A percentile compares a stretch with the other conserved stretches of the same genome.
phyloP scores from a whole-genome alignment of 2,329 filamentous ascomycete genomes.

The Penicillium sp. region DNA sequence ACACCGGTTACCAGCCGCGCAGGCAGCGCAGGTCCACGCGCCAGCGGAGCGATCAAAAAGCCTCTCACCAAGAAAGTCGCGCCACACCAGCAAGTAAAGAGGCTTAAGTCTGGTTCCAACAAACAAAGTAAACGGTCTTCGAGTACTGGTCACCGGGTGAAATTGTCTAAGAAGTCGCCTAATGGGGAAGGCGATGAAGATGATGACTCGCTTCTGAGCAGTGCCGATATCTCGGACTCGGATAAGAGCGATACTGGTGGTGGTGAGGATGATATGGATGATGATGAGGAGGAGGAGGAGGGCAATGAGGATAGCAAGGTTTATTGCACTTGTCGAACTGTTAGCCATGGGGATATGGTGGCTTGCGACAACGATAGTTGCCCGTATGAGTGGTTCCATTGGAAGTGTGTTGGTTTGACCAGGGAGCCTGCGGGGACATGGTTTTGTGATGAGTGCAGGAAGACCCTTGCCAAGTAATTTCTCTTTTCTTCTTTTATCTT shows the following conservation, averaged over 20 bases:
- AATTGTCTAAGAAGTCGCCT: constrained; percentile 44
- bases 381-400: constrained; percentile 68
- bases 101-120: constrained; percentile 35
- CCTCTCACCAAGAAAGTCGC: constrained; percentile 56
- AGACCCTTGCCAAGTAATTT: constrained; percentile 38
- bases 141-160: constrained; percentile 40
- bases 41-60: constrained; percentile 44
- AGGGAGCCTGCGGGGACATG: constrained; percentile 60
- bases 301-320: constrained; percentile 60
- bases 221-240: constrained; percentile 50
- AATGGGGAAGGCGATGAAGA: constrained; percentile 43
- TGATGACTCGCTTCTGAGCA: constrained; percentile 57
- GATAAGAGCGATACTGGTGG: constrained; percentile 39
- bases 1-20: constrained; percentile 56
- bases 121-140: constrained; percentile 47
- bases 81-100: constrained; percentile 53
- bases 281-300: constrained; percentile 51
- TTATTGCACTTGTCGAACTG: constrained; percentile 67
- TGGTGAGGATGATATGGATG: constrained; percentile 45
- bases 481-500: background rate
- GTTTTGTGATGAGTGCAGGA: constrained; percentile 57
- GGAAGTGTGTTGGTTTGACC: constrained; percentile 63
- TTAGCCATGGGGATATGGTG: constrained; percentile 68
- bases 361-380: constrained; percentile 67
- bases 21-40: constrained; percentile 58